Evolutionary conservation across 106 monocot species (phyloP).

Genomic region (Iris macrosiphon): DNA sequence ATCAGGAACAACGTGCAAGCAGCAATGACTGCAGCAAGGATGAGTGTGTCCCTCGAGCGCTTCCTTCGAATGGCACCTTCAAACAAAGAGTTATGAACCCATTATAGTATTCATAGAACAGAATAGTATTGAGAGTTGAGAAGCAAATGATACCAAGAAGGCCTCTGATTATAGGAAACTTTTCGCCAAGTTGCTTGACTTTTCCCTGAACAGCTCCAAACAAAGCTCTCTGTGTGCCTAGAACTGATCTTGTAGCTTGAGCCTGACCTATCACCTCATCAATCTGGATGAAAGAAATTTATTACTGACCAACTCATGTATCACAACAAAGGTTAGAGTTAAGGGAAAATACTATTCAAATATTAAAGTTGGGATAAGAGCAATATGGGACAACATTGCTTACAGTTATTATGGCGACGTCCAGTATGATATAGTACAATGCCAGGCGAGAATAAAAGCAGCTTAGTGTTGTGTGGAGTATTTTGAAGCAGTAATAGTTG

Average conservation of each 20-base stretch:
- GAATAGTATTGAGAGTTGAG: not conserved
- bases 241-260: constrained; percentile 57
- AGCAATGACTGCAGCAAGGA: constrained; percentile 90
- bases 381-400: not conserved
- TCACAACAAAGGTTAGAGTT: not conserved
- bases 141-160: constrained; percentile 50
- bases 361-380: not conserved
- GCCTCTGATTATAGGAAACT: constrained; percentile 69
- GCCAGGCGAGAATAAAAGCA: too few relatives aligned
- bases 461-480: too few relatives aligned
- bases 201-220: constrained; percentile 84
- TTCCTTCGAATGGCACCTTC: constrained; percentile 90
- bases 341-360: not conserved
- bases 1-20: constrained; percentile 91
- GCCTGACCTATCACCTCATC: constrained; percentile 89
- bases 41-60: constrained; percentile 78
- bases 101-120: not conserved
- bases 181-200: constrained; percentile 81
- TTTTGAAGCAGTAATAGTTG: too few relatives aligned
- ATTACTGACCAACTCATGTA: not conserved
- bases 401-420: too few relatives aligned
- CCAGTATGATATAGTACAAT: too few relatives aligned
- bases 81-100: constrained; percentile 4
- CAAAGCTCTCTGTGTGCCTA: constrained; percentile 48
- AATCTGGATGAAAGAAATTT: constrained; percentile 30